A percentile compares a stretch with the other conserved stretches of the same genome.
These are phyloP conservation scores for Drechslera avenae DNA, from an alignment of 2,329 filamentous ascomycete genomes.

Conservation along the genomic window DNA sequence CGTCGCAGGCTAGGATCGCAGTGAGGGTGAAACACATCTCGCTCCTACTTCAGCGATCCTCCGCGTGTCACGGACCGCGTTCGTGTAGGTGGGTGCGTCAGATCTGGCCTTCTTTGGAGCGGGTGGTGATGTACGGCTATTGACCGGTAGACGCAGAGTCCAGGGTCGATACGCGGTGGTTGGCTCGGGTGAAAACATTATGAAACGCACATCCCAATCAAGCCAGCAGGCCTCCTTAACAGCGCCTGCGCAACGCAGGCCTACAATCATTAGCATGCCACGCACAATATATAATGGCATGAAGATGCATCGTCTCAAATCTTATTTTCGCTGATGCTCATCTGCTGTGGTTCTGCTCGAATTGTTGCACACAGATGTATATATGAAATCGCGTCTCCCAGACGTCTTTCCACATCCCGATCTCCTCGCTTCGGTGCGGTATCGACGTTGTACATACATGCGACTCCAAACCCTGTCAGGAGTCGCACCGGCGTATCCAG, in stretches of 20 bases:
- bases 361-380: constrained; percentile 27
- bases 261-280: constrained; percentile 18
- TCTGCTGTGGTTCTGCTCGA: constrained; percentile 8
- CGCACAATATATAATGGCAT: constrained; percentile 27
- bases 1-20: constrained; percentile 35
- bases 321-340: constrained; percentile 20
- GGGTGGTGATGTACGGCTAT: constrained; percentile 11
- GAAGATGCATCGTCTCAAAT: constrained; percentile 29
- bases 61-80: constrained; percentile 22
- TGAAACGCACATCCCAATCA: constrained; percentile 34
- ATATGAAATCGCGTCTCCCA: constrained; percentile 21
- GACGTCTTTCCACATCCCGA: constrained; percentile 22
- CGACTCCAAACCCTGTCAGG: constrained; percentile 22
- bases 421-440: constrained; percentile 9
- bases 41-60: constrained; percentile 21
- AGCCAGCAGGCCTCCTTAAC: constrained; percentile 18
- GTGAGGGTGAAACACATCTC: constrained; percentile 31
- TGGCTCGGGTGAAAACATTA: constrained; percentile 21
- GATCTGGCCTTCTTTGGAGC: constrained; percentile 8
- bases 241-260: constrained; percentile 1
- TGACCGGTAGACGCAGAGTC: constrained; percentile 12
- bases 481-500: constrained; percentile 44
- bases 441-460: constrained; percentile 7
- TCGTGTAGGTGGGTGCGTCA: constrained; percentile 23
- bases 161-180: constrained; percentile 17